Evolutionary conservation across 1,139 yeast genomes (phyloP).

Genomic region (Yamadazyma oceani): DNA sequence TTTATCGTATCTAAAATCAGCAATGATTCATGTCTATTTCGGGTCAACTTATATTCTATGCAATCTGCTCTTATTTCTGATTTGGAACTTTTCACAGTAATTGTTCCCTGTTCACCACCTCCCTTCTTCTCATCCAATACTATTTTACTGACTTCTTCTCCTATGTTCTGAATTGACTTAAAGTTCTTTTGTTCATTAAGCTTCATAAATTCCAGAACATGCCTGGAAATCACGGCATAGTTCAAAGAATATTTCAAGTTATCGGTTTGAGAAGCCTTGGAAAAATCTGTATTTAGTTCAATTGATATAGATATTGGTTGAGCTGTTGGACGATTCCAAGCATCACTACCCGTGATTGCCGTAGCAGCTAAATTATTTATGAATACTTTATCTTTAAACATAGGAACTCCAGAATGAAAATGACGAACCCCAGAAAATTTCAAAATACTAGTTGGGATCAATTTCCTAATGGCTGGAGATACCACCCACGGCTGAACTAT

Average conservation of each 20-base stretch:
- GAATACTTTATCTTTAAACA: conserved; percentile 53
- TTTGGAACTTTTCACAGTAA: conserved; percentile 48
- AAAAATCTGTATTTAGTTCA: conserved; percentile 65
- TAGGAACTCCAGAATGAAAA: conserved; percentile 16
- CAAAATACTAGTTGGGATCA: background rate
- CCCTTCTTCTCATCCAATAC: conserved; percentile 50
- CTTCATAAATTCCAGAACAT: conserved; percentile 53
- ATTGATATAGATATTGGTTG: conserved; percentile 69
- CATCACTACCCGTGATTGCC: conserved; percentile 72
- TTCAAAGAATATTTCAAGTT: conserved; percentile 79
- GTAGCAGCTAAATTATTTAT: conserved; percentile 58
- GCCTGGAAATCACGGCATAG: conserved; percentile 79
- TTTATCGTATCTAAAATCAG: conserved; percentile 39
- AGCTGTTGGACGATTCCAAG: conserved; percentile 69
- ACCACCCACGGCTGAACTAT: background rate
- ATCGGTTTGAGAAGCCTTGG: conserved; percentile 70
- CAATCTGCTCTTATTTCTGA: conserved; percentile 58
- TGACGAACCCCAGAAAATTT: conserved; percentile 4
- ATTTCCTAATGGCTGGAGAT: background rate
- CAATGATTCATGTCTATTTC: conserved; percentile 23
- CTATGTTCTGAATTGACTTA: conserved; percentile 57
- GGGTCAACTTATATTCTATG: conserved; percentile 36
- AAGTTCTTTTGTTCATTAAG: conserved; percentile 46
- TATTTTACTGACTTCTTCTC: conserved; percentile 48
- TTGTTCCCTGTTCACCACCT: conserved; percentile 51